Percentiles rank a stretch among this genome's conserved stretches.
phyloP scores from a whole-genome alignment of 345 rosid species.

The Eucalyptus camaldulensis region DNA sequence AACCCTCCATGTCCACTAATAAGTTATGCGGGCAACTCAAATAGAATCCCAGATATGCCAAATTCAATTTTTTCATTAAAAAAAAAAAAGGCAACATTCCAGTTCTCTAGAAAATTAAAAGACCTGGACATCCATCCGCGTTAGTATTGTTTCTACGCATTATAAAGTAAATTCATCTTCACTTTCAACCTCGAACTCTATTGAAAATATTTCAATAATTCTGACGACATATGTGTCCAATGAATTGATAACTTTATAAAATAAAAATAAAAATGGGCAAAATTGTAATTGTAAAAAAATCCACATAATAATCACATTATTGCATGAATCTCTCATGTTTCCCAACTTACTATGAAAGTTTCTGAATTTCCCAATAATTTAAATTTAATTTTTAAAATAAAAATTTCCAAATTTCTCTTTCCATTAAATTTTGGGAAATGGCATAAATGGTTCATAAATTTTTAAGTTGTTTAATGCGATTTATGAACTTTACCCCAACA shows the following conservation, averaged over 20 bases:
- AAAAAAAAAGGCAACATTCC: background rate
- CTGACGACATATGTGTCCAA: accelerated
- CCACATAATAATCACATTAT: background rate
- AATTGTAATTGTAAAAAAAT: background rate
- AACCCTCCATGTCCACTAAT: accelerated
- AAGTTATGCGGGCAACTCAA: background rate
- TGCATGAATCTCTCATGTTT: background rate
- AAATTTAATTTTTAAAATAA: background rate
- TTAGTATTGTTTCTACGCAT: background rate
- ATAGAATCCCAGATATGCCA: background rate
- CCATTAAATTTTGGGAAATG: background rate
- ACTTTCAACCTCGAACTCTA: background rate
- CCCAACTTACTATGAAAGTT: background rate
- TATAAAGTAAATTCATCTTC: background rate
- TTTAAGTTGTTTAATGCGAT: accelerated
- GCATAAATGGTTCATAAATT: accelerated
- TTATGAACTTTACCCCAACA: accelerated
- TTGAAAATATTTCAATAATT: background rate
- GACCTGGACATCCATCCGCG: background rate
- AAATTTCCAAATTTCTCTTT: background rate
- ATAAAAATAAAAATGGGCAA: background rate
- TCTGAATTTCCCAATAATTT: background rate
- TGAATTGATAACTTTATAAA: background rate
- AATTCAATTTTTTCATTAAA: background rate
- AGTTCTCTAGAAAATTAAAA: background rate